Percentiles rank a stretch among this genome's conserved stretches.
Conservation (phyloP, 495 filamentous ascomycete species). For the Lasiosphaeria ovina region DNA sequence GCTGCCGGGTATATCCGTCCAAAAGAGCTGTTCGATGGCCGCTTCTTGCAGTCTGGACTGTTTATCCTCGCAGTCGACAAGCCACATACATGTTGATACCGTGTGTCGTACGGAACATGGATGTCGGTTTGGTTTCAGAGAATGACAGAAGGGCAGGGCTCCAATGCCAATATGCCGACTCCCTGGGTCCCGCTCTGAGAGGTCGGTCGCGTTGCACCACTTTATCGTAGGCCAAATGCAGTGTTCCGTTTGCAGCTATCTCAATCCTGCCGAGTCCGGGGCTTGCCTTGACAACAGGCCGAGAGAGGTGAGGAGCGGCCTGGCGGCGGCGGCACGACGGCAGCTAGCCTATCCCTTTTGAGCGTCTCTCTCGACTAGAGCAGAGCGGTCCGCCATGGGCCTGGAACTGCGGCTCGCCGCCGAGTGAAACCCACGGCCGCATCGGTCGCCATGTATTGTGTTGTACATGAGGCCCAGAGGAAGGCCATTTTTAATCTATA, state of each 20-base stretch:
- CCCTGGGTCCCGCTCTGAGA: not conserved
- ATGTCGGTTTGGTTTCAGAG: too few relatives aligned
- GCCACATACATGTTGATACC: not conserved
- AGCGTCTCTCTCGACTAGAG: not conserved
- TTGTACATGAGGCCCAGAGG: not conserved
- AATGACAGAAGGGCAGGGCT: too few relatives aligned
- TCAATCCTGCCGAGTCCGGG: not conserved
- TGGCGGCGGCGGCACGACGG: not conserved
- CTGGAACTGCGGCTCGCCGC: constrained; percentile 3
- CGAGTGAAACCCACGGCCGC: not conserved
- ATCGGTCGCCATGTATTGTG: not conserved
- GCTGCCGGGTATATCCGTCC: not conserved
- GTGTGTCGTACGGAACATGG: not conserved
- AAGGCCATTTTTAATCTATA: not conserved
- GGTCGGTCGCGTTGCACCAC: not conserved
- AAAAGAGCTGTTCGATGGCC: constrained; percentile 1
- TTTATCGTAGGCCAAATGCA: not conserved
- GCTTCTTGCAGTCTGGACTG: not conserved
- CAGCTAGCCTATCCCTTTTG: not conserved
- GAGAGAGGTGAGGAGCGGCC: not conserved
- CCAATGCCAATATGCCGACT: too few relatives aligned
- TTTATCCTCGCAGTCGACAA: constrained; percentile 3
- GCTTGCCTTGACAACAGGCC: not conserved
- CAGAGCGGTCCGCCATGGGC: not conserved
- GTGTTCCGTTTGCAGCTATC: not conserved